Evolutionary conservation across 305 asterid species (phyloP).

Genomic region (Fraxinus velutina): DNA sequence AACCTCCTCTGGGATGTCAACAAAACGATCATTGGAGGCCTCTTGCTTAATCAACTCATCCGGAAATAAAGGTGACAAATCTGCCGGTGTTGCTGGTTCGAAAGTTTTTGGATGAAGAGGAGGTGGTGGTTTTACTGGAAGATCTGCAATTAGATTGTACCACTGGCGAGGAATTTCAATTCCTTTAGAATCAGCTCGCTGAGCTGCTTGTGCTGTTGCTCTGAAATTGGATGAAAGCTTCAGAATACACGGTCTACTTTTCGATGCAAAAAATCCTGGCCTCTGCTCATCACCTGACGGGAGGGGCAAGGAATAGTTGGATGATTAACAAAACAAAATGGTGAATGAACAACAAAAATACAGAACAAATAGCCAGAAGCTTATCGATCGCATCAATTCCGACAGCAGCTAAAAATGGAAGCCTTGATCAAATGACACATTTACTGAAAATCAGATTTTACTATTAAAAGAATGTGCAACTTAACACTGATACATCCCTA

Average conservation of each 20-base stretch:
- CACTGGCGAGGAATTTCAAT: slow-evolving; percentile 63
- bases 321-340: neutral
- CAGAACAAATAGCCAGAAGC: neutral
- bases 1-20: slow-evolving; percentile 83
- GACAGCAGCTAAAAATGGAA: neutral
- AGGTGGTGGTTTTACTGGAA: slow-evolving; percentile 81
- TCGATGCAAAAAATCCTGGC: slow-evolving; percentile 29
- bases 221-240: slow-evolving; percentile 31
- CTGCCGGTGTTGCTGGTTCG: slow-evolving; percentile 67
- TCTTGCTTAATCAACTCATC: slow-evolving; percentile 81
- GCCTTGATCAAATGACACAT: neutral
- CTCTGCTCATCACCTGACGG: slow-evolving; percentile 39
- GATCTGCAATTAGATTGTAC: slow-evolving; percentile 80
- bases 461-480: neutral
- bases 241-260: slow-evolving; percentile 23
- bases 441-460: neutral
- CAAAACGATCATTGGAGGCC: slow-evolving; percentile 45
- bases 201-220: slow-evolving; percentile 26
- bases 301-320: neutral
- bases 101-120: slow-evolving; percentile 68
- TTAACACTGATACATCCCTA: neutral
- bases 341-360: neutral
- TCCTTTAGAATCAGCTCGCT: slow-evolving; percentile 27
- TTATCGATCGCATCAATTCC: neutral
- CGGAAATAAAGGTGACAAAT: slow-evolving; percentile 68